A percentile compares a stretch with the other conserved stretches of the same genome.
Conservation (phyloP, 2,329 filamentous ascomycete genomes). For the Penicillium griseofulvum region DNA sequence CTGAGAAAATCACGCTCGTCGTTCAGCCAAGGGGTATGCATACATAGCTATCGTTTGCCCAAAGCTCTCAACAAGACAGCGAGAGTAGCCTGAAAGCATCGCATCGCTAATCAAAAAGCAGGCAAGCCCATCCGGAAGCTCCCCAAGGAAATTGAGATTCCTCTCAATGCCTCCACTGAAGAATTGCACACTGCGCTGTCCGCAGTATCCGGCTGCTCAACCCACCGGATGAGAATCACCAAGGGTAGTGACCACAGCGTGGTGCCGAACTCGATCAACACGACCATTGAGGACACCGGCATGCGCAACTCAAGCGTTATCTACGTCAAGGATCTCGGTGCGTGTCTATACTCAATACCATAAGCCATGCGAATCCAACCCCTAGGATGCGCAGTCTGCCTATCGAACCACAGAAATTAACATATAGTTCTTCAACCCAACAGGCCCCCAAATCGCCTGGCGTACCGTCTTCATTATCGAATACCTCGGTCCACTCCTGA, state of each 20-base stretch:
- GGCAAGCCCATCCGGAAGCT: conserved; percentile 63
- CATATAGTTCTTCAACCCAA: conserved; percentile 1
- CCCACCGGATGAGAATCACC: conserved; percentile 62
- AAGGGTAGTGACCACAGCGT: conserved; percentile 61
- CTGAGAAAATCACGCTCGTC: conserved; percentile 35
- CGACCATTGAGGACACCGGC: conserved; percentile 55
- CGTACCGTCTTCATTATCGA: conserved; percentile 92
- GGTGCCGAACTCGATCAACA: conserved; percentile 53
- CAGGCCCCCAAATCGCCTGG: conserved; percentile 91
- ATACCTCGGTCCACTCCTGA: conserved; percentile 85
- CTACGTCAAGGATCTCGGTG: conserved; percentile 92
- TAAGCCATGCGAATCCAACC: not conserved
- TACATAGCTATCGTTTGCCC: not conserved
- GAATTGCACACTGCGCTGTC: conserved; percentile 60
- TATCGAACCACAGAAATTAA: conserved; percentile 18
- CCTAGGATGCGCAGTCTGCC: not conserved
- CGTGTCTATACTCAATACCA: conserved; percentile 24
- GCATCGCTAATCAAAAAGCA: conserved; percentile 30
- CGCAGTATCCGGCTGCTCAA: conserved; percentile 52
- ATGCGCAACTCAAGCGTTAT: conserved; percentile 61
- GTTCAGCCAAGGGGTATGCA: conserved; percentile 45
- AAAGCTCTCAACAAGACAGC: conserved; percentile 2
- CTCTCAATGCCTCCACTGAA: conserved; percentile 50
- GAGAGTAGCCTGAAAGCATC: conserved; percentile 1
- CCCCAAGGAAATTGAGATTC: conserved; percentile 55